These are phyloP conservation scores for Dothideomycetes sp. DNA, from an alignment of 2,329 filamentous ascomycete species.

Conservation along the genomic window DNA sequence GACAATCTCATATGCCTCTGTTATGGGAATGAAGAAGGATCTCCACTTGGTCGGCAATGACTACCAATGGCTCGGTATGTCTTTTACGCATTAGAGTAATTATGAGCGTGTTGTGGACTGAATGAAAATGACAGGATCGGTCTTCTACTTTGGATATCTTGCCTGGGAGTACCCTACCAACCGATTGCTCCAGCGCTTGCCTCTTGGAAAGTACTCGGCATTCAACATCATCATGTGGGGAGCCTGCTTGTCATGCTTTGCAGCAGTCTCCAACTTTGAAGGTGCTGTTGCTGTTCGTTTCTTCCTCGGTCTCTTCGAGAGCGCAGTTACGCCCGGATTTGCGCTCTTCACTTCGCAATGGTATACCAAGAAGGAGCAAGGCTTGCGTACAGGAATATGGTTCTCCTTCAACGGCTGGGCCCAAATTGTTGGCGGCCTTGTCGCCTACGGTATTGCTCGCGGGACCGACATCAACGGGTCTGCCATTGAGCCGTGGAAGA, in stretches of 20 bases:
- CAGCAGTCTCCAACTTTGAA: slow-evolving; percentile 48
- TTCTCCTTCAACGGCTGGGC: slow-evolving; percentile 57
- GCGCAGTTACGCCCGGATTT: slow-evolving; percentile 58
- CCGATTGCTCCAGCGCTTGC: slow-evolving; percentile 51
- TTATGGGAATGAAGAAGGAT: slow-evolving; percentile 38
- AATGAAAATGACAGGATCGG: slow-evolving; percentile 19
- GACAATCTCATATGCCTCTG: slow-evolving; percentile 39
- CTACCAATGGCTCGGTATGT: slow-evolving; percentile 36
- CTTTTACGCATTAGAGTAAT: slow-evolving; percentile 37
- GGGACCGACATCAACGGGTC: slow-evolving; percentile 45
- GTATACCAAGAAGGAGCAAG: slow-evolving; percentile 63
- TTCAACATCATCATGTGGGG: slow-evolving; percentile 57
- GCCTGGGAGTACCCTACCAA: slow-evolving; percentile 58
- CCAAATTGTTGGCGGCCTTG: slow-evolving; percentile 51
- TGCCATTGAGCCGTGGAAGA: slow-evolving; percentile 53
- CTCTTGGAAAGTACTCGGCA: slow-evolving; percentile 55
- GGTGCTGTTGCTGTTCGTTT: slow-evolving; percentile 55
- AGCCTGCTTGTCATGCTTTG: slow-evolving; percentile 48
- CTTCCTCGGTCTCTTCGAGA: slow-evolving; percentile 57
- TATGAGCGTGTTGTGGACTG: slow-evolving; percentile 23
- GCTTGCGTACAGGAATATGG: slow-evolving; percentile 52
- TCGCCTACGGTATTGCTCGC: slow-evolving; percentile 53
- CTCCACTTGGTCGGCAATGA: slow-evolving; percentile 37
- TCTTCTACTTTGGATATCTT: slow-evolving; percentile 44
- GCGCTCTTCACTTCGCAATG: slow-evolving; percentile 58